Evolutionary conservation across 2,329 filamentous ascomycete genomes (phyloP).

Genomic region (Venturia aucupariae): DNA sequence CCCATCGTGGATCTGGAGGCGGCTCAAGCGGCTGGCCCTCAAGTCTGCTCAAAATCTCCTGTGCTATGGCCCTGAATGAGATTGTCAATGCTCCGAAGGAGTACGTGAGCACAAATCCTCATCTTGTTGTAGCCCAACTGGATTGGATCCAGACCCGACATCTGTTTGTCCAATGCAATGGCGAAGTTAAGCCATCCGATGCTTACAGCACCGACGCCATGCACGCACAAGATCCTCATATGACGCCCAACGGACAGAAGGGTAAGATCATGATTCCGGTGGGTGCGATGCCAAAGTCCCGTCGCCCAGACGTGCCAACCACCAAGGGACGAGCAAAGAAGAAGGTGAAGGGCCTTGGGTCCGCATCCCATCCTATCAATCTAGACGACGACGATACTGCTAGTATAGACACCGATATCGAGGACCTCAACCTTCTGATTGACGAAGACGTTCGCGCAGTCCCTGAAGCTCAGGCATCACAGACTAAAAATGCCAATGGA

Average conservation of each 20-base stretch:
- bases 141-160: constrained; percentile 91
- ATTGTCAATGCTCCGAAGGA: constrained; percentile 63
- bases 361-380: constrained; percentile 28
- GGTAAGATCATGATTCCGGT: constrained; percentile 42
- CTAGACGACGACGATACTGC: constrained; percentile 22
- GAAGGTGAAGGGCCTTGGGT: constrained; percentile 20
- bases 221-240: constrained; percentile 32
- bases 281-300: constrained; percentile 39
- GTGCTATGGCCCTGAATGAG: constrained; percentile 69
- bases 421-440: constrained; percentile 37
- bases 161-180: constrained; percentile 52
- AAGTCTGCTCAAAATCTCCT: constrained; percentile 51
- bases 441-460: constrained; percentile 14
- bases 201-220: constrained; percentile 14
- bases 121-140: constrained; percentile 63
- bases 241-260: constrained; percentile 33
- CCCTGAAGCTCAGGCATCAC: not conserved
- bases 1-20: not conserved
- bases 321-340: constrained; percentile 24
- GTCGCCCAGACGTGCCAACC: constrained; percentile 23
- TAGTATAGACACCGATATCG: constrained; percentile 36
- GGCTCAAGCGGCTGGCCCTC: constrained; percentile 47
- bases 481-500: not conserved
- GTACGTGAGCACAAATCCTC: constrained; percentile 48
- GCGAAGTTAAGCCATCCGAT: not conserved